These are phyloP conservation scores for Calocybe indica DNA, from an alignment of 768 basidiomycete species.

Conservation along the genomic window DNA sequence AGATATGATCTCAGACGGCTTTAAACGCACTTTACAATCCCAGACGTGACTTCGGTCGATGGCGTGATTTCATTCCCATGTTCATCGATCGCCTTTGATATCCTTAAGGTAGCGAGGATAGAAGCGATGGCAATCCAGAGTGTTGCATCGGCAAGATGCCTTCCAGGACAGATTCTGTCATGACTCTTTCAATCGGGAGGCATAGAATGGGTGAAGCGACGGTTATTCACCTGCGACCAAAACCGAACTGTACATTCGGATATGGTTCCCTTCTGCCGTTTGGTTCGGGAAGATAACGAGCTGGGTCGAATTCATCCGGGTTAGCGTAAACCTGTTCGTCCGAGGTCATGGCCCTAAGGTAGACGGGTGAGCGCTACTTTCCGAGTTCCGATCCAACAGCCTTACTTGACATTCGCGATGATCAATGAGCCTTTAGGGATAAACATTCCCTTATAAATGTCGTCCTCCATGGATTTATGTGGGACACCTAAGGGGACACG, in stretches of 20 bases:
- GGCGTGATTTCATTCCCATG: neutral
- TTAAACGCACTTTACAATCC: neutral
- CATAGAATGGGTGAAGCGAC: neutral
- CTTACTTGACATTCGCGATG: constrained; percentile 19
- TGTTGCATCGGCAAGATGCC: neutral
- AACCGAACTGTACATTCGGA: constrained; percentile 13
- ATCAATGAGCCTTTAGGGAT: constrained; percentile 25
- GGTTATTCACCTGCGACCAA: constrained; percentile 14
- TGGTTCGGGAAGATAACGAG: constrained; percentile 16
- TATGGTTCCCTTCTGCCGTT: constrained; percentile 12
- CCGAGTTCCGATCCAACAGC: neutral
- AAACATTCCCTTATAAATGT: constrained; percentile 26
- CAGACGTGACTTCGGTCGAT: neutral
- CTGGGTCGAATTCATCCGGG: constrained; percentile 17
- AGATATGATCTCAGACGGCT: too few species aligned
- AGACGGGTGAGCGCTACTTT: neutral
- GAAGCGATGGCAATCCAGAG: neutral
- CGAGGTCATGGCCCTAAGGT: constrained; percentile 16
- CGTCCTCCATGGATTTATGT: constrained; percentile 23
- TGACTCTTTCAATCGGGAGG: too few species aligned
- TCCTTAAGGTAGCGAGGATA: neutral
- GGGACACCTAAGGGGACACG: constrained; percentile 17
- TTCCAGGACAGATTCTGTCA: neutral
- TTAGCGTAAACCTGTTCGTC: constrained; percentile 15
- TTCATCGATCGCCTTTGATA: neutral